phyloP scores from a whole-genome alignment of 257 asterid species.

The Leptodermis oblonga region DNA sequence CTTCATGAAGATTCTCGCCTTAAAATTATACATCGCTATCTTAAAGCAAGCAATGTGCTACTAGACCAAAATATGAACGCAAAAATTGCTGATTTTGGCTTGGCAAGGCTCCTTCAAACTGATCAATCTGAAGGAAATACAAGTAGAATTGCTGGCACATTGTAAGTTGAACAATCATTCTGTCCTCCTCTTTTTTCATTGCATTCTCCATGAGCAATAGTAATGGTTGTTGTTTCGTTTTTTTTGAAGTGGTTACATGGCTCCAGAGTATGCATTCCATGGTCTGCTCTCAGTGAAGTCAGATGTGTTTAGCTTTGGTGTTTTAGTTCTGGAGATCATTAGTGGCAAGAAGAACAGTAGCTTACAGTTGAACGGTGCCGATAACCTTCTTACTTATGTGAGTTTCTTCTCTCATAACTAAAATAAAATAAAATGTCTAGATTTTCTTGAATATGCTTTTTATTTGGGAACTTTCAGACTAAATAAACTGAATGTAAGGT shows the following conservation, averaged over 20 bases:
- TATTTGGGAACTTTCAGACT: no score
- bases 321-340: conserved; percentile 23
- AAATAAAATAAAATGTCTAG: no score
- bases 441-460: no score
- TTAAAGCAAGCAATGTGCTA: conserved; percentile 23
- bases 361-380: background rate
- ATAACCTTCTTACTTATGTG: conserved; percentile 22
- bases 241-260: conserved; percentile 30
- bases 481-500: no score
- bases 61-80: conserved; percentile 26
- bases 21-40: conserved; percentile 25
- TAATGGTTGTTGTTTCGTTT: background rate
- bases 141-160: conserved; percentile 19
- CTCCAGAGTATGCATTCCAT: conserved; percentile 29
- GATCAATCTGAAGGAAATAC: conserved; percentile 23
- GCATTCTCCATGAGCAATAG: no score
- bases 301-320: conserved; percentile 33
- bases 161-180: no score
- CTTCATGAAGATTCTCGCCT: conserved; percentile 30
- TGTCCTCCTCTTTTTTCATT: no score
- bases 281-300: conserved; percentile 28
- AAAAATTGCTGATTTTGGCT: conserved; percentile 31
- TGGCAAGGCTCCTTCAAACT: conserved; percentile 12
- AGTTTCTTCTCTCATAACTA: conserved; percentile 12
- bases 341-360: conserved; percentile 17